phyloP scores from a whole-genome alignment of 2,329 filamentous ascomycete genomes.

The Tolypocladium album region DNA sequence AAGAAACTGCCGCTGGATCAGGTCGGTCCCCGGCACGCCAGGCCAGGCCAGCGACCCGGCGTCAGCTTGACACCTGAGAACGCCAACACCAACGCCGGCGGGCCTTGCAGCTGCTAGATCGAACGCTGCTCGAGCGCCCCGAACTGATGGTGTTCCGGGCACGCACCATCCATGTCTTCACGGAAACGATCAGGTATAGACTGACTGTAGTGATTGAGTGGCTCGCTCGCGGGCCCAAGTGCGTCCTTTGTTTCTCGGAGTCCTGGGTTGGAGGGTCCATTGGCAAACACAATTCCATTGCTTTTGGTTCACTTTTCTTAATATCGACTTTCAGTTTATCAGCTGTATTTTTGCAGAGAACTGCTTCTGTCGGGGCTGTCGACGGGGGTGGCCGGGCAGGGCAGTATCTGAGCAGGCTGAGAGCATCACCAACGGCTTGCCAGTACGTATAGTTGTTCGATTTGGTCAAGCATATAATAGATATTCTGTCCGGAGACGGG shows the following conservation, averaged over 20 bases:
- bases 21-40: conserved; percentile 78
- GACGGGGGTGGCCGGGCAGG: background rate
- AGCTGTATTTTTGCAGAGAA: background rate
- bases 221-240: conserved; percentile 14
- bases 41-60: conserved; percentile 50
- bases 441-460: background rate
- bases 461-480: background rate
- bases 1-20: conserved; percentile 97
- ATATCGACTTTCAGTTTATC: conserved; percentile 7
- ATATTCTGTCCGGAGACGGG: background rate
- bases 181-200: conserved; percentile 14
- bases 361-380: background rate
- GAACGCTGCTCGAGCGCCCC: background rate
- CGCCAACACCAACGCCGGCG: conserved; percentile 44
- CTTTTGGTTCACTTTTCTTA: conserved; percentile 14
- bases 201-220: conserved; percentile 15
- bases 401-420: background rate
- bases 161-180: conserved; percentile 11
- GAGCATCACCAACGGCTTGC: background rate
- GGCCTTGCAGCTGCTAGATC: conserved; percentile 47
- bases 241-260: conserved; percentile 28
- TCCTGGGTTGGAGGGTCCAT: conserved; percentile 26
- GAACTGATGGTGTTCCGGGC: conserved; percentile 3
- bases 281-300: conserved; percentile 24
- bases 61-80: conserved; percentile 47